phyloP scores from a whole-genome alignment of 805 yeast species.

The Priceomyces fermenticarens region DNA sequence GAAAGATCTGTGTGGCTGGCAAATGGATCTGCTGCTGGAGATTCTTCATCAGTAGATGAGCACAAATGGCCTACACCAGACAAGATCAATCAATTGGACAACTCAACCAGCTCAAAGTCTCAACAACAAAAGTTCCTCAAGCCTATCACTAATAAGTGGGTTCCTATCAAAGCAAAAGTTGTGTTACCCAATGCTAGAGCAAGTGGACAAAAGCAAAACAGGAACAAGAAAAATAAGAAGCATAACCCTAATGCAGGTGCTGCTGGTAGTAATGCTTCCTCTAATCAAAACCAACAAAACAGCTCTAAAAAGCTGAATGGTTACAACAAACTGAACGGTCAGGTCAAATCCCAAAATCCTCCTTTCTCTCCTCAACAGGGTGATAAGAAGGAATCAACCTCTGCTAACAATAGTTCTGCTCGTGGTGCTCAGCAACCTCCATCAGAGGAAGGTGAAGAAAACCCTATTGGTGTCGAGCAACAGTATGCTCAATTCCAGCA shows the following conservation, averaged over 20 bases:
- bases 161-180: conserved; percentile 42
- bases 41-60: conserved; percentile 31
- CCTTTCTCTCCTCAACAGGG: conserved; percentile 2
- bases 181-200: conserved; percentile 36
- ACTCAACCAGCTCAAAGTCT: conserved; percentile 9
- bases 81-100: conserved; percentile 18
- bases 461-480: conserved; percentile 4
- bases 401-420: not conserved
- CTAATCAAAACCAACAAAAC: conserved; percentile 4
- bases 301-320: conserved; percentile 8
- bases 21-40: conserved; percentile 9
- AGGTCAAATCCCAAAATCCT: not conserved
- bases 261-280: conserved; percentile 9
- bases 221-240: conserved; percentile 27
- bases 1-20: conserved; percentile 42
- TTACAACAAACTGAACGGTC: not conserved
- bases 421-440: not conserved
- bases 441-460: conserved; percentile 4
- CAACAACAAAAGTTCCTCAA: conserved; percentile 35
- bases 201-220: conserved; percentile 17
- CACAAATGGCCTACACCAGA: conserved; percentile 45
- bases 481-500: conserved; percentile 7
- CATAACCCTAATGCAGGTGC: conserved; percentile 12
- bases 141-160: conserved; percentile 44
- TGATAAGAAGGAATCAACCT: conserved; percentile 4